A percentile compares a stretch with the other conserved stretches of the same genome.
Conservation (phyloP, 768 basidiomycete species). For the Tricholoma sp. region DNA sequence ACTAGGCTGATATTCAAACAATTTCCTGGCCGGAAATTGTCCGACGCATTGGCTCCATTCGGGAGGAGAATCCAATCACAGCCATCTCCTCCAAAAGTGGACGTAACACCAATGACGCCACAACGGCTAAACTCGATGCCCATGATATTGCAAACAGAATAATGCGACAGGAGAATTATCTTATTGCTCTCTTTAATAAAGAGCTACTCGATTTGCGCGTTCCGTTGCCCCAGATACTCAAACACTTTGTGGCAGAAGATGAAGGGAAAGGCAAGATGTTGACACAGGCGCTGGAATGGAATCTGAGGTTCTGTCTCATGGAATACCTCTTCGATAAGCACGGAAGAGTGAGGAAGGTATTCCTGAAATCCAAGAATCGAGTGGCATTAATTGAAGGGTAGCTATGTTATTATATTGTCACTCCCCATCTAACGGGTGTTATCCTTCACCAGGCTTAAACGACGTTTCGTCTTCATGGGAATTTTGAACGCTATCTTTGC, state of each 20-base stretch:
- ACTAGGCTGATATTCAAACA: constrained; percentile 92
- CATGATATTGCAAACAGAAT: constrained; percentile 98
- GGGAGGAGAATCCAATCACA: constrained; percentile 90
- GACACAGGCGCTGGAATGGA: constrained; percentile 95
- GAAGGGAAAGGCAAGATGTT: constrained; percentile 73
- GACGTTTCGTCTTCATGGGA: constrained; percentile 96
- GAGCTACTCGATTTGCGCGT: constrained; percentile 86
- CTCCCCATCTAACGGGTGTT: not conserved
- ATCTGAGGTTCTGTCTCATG: constrained; percentile 91
- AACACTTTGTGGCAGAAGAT: constrained; percentile 44
- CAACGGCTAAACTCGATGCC: constrained; percentile 87
- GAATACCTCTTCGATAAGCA: constrained; percentile 91
- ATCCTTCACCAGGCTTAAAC: constrained; percentile 49
- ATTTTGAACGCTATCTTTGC: constrained; percentile 93
- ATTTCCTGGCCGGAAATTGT: constrained; percentile 97
- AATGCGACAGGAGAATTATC: constrained; percentile 96
- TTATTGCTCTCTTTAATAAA: constrained; percentile 97
- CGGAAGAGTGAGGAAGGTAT: constrained; percentile 86
- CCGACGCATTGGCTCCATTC: constrained; percentile 79
- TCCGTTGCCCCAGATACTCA: constrained; percentile 62
- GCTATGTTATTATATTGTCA: constrained; percentile 7
- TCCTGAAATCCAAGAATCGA: constrained; percentile 82
- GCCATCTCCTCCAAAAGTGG: constrained; percentile 65
- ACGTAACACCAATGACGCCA: constrained; percentile 50
- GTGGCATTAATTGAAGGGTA: constrained; percentile 79